phyloP scores from a whole-genome alignment of 208 protist genomes.

The Strigomonas culicis region DNA sequence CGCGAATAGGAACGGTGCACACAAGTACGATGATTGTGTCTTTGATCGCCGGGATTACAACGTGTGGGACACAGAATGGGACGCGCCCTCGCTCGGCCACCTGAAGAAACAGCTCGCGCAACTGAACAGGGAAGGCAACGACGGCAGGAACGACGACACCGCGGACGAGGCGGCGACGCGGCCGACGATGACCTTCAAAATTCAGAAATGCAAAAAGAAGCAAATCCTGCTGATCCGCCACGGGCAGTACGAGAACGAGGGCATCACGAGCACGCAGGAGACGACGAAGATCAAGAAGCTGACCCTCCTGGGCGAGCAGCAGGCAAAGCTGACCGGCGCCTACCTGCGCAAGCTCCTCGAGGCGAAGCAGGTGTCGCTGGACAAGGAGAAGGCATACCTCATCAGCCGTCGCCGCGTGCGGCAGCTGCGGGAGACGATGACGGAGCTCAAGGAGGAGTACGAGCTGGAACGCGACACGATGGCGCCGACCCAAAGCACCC shows the following conservation, averaged over 20 bases:
- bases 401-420: background rate
- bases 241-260: slow-evolving; percentile 74
- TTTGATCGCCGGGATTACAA: too few species aligned
- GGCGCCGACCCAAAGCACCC: background rate
- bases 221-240: slow-evolving; percentile 82
- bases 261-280: background rate
- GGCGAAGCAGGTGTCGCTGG: background rate
- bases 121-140: too few species aligned
- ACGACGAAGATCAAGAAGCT: slow-evolving; percentile 41
- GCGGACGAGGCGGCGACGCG: too few species aligned
- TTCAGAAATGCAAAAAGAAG: too few species aligned
- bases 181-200: too few species aligned
- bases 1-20: too few species aligned
- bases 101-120: too few species aligned
- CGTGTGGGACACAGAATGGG: too few species aligned
- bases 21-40: too few species aligned
- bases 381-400: background rate
- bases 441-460: background rate
- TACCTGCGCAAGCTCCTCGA: slow-evolving; percentile 45
- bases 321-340: slow-evolving; percentile 51
- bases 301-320: slow-evolving; percentile 49
- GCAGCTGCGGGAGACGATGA: background rate
- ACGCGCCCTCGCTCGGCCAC: too few species aligned
- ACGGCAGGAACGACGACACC: too few species aligned
- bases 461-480: background rate